phyloP scores from a whole-genome alignment of 768 basidiomycete genomes.

The Hygrophorus russula region DNA sequence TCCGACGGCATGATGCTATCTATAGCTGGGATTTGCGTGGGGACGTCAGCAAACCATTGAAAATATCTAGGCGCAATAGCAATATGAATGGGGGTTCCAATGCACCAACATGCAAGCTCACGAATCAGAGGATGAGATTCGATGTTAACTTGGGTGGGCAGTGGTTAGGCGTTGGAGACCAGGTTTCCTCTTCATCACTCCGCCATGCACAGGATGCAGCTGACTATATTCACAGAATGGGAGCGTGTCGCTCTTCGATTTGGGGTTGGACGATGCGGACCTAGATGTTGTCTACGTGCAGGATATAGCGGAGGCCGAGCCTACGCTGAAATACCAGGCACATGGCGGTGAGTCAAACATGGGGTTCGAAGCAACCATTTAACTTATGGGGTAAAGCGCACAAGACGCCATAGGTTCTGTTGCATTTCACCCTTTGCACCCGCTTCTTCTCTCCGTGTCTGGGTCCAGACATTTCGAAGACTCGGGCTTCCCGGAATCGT shows the following conservation, averaged over 20 bases:
- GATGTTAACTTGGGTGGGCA: constrained; percentile 62
- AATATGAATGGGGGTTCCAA: constrained; percentile 5
- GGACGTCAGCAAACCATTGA: constrained; percentile 32
- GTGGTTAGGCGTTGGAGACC: constrained; percentile 55
- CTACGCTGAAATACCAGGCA: constrained; percentile 33
- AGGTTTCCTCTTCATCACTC: constrained; percentile 32
- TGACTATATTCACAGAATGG: constrained; percentile 34
- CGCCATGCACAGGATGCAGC: not conserved
- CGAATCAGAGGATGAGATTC: constrained; percentile 75
- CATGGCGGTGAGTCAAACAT: constrained; percentile 38
- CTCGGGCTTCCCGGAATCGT: constrained; percentile 15
- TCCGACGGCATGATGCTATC: constrained; percentile 50
- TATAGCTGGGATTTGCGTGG: constrained; percentile 75
- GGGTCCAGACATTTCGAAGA: constrained; percentile 64
- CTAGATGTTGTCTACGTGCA: constrained; percentile 6
- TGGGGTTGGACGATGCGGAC: constrained; percentile 15
- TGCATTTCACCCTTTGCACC: constrained; percentile 55
- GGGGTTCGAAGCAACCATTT: not conserved
- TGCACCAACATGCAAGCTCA: constrained; percentile 11
- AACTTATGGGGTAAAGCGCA: not conserved
- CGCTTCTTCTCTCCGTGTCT: constrained; percentile 52
- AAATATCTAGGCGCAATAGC: constrained; percentile 19
- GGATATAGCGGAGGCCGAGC: constrained; percentile 11
- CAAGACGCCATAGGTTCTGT: constrained; percentile 68
- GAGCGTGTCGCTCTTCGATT: constrained; percentile 45